Conservation (phyloP, 2,329 filamentous ascomycete genomes). For the Fusarium sp. region DNA sequence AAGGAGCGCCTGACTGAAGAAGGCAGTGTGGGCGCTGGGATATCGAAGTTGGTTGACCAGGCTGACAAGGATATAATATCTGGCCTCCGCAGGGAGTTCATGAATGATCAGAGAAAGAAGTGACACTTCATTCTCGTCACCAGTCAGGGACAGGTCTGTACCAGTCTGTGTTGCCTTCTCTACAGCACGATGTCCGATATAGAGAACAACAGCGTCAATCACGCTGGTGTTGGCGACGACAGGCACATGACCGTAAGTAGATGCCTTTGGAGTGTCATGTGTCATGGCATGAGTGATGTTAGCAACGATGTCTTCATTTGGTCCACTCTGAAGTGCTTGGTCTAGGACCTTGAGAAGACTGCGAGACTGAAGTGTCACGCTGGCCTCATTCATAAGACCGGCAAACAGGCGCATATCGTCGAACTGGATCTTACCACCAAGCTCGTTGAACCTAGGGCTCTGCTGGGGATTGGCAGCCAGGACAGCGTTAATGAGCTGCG, state of each 20-base stretch:
- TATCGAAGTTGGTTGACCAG: conserved; percentile 93
- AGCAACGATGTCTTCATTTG: conserved; percentile 77
- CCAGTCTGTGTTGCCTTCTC: conserved; percentile 66
- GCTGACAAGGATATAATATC: conserved; percentile 85
- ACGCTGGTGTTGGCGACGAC: conserved; percentile 76
- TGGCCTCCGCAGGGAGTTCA: conserved; percentile 77
- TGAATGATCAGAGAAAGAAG: conserved; percentile 81
- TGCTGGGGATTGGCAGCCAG: conserved; percentile 83
- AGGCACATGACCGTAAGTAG: conserved; percentile 72
- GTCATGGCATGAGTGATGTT: conserved; percentile 80
- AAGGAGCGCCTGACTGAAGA: conserved; percentile 87
- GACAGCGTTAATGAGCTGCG: conserved; percentile 88
- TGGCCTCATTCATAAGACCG: conserved; percentile 70
- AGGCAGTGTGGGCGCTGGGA: conserved; percentile 89
- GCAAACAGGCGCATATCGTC: conserved; percentile 79
- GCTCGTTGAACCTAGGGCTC: conserved; percentile 72
- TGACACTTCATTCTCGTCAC: conserved; percentile 66
- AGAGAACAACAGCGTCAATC: conserved; percentile 84
- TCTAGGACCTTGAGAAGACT: conserved; percentile 70
- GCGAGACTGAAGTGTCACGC: conserved; percentile 61
- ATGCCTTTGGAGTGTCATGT: conserved; percentile 65
- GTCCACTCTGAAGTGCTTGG: conserved; percentile 67
- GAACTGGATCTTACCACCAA: conserved; percentile 77
- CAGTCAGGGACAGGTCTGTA: conserved; percentile 61
- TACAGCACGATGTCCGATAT: conserved; percentile 80